Evolutionary conservation across 164 flowering plant genomes (phyloP).

Genomic region (Vitis amurensis): DNA sequence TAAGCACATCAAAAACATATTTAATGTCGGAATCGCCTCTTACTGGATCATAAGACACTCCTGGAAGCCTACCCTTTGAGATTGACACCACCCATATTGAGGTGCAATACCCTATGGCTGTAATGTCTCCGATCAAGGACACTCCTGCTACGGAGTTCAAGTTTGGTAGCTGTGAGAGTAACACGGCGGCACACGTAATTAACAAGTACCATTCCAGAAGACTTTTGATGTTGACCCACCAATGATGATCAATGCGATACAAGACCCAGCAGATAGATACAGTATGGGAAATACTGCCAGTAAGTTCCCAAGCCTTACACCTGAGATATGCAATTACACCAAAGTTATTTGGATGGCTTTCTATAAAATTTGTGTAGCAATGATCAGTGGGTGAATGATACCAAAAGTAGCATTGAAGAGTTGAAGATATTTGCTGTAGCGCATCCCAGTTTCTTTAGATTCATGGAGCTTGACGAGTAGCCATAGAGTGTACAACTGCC

Average conservation of each 20-base stretch:
- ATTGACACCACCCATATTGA: slow-evolving; percentile 7
- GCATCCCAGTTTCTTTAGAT: slow-evolving; percentile 14
- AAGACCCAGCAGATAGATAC: slow-evolving; percentile 77
- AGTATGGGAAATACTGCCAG: slow-evolving; percentile 51
- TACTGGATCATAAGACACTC: slow-evolving; percentile 32
- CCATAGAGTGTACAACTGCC: slow-evolving; percentile 21
- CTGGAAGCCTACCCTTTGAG: slow-evolving; percentile 13
- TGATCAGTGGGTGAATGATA: neutral
- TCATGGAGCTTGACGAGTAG: slow-evolving; percentile 16
- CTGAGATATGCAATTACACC: slow-evolving; percentile 21
- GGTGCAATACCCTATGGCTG: slow-evolving; percentile 17
- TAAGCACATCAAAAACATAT: slow-evolving; percentile 21
- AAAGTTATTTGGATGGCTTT: too few species aligned
- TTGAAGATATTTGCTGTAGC: slow-evolving; percentile 18
- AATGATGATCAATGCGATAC: slow-evolving; percentile 50
- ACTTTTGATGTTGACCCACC: slow-evolving; percentile 56
- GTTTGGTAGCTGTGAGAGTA: slow-evolving; percentile 11
- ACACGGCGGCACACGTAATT: neutral
- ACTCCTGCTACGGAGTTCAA: slow-evolving; percentile 14
- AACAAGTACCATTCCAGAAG: slow-evolving; percentile 34
- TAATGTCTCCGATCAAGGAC: slow-evolving; percentile 1
- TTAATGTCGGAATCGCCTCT: slow-evolving; percentile 10
- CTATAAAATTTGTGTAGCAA: too few species aligned
- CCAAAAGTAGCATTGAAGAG: slow-evolving; percentile 14
- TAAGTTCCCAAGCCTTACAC: slow-evolving; percentile 45